phyloP scores from a whole-genome alignment of 306 rosid genomes.

The Ormosia semicastrata region DNA sequence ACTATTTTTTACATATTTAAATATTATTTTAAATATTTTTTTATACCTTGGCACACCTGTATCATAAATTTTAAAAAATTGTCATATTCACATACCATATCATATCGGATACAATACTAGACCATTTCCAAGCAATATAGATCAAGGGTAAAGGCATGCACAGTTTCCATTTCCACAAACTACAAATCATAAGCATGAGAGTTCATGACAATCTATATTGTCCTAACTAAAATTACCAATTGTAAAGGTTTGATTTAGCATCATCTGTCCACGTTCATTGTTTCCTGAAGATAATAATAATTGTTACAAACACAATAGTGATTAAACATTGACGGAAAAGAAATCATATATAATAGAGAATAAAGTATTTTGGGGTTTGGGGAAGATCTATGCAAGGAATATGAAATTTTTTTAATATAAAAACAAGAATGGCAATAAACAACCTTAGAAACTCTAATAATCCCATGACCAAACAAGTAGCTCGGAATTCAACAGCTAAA shows the following conservation, averaged over 20 bases:
- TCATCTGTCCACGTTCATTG: conserved; percentile 77
- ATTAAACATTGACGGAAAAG: conserved; percentile 13
- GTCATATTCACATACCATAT: background rate
- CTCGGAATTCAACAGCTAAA: conserved; percentile 7
- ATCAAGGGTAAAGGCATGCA: conserved; percentile 8
- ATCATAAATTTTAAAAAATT: background rate
- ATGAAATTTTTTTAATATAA: background rate
- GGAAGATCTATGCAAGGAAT: background rate
- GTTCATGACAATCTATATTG: background rate
- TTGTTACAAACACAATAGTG: conserved; percentile 15
- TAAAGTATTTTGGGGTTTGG: background rate
- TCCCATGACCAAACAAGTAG: background rate
- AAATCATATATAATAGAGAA: conserved; percentile 10
- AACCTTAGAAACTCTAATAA: background rate
- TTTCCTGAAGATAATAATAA: conserved; percentile 62
- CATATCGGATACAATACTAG: background rate
- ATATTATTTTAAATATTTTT: background rate
- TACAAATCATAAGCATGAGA: conserved; percentile 6
- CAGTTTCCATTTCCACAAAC: conserved; percentile 12
- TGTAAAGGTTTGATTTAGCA: conserved; percentile 88
- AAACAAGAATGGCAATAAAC: background rate
- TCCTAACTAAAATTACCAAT: conserved; percentile 60
- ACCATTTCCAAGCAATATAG: background rate
- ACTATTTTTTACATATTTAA: background rate
- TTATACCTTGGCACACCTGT: background rate